Percentiles rank a stretch among this genome's conserved stretches.
These are phyloP conservation scores for Schizochytrium sp. DNA, from an alignment of 108 stramenopile genomes.

Conservation along the genomic window DNA sequence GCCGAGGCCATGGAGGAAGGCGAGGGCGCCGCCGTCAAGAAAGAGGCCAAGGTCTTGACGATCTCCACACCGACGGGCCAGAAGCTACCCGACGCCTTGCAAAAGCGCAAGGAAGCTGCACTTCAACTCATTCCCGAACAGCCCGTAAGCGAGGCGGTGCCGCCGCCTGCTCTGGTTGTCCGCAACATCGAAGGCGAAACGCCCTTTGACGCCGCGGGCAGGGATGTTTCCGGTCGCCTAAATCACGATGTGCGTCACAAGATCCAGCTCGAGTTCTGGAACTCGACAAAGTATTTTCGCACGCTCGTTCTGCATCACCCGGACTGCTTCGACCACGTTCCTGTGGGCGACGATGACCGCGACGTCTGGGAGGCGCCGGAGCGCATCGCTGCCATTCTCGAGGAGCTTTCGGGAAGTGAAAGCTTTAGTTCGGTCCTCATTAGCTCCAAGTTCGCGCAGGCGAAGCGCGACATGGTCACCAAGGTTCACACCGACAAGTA, in stretches of 20 bases:
- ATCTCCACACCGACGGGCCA: neutral
- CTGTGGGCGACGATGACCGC: slow-evolving; percentile 10
- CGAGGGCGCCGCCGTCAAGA: neutral
- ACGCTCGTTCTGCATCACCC: slow-evolving; percentile 8
- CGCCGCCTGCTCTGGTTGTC: neutral
- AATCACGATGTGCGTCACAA: neutral
- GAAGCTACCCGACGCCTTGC: neutral
- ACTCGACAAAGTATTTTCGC: neutral
- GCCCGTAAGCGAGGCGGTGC: neutral
- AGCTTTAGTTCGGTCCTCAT: neutral
- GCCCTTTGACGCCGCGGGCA: neutral
- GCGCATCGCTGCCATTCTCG: slow-evolving; percentile 16
- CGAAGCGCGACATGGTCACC: slow-evolving; percentile 10
- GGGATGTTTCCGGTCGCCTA: neutral
- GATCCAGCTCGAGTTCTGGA: neutral
- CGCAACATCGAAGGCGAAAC: neutral
- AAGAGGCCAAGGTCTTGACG: neutral
- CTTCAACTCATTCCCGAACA: neutral
- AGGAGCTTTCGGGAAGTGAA: neutral
- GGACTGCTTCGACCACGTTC: slow-evolving; percentile 24
- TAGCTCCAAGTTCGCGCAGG: slow-evolving; percentile 4
- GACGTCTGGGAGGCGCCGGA: slow-evolving; percentile 21
- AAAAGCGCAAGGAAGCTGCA: neutral
- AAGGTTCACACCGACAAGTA: slow-evolving; percentile 32
- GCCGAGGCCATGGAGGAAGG: neutral